Evolutionary conservation across 208 protist genomes (phyloP).

Genomic region (Leishmania gerbilli): DNA sequence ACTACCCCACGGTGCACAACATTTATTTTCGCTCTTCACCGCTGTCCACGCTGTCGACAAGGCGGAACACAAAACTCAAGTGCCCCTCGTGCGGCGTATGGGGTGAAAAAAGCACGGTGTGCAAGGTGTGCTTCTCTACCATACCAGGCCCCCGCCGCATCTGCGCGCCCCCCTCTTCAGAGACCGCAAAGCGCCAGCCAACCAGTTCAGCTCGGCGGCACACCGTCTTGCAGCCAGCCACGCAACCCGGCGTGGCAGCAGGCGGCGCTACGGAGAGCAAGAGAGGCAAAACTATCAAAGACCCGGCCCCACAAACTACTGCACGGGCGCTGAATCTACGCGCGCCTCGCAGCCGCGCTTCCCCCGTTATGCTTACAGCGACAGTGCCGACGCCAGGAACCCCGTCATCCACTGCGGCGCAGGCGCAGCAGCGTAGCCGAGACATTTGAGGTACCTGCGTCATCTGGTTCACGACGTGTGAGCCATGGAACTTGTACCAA

Average conservation of each 20-base stretch:
- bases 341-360: background rate
- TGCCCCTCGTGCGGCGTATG: constrained; percentile 28
- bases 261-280: background rate
- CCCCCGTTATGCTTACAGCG: background rate
- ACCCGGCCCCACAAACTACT: background rate
- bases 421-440: background rate
- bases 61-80: constrained; percentile 29
- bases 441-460: background rate
- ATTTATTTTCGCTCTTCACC: constrained; percentile 15
- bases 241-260: background rate
- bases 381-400: background rate
- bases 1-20: constrained; percentile 31
- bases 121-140: constrained; percentile 9
- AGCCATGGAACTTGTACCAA: background rate
- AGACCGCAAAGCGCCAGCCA: background rate
- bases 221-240: background rate
- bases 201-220: too few relatives aligned
- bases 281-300: background rate
- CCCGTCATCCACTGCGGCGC: background rate
- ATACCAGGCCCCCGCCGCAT: constrained; percentile 24
- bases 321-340: background rate
- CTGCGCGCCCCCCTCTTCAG: background rate
- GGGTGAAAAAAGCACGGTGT: constrained; percentile 26
- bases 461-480: background rate
- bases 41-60: background rate